Conservation (phyloP, 2,329 filamentous ascomycete species). For the Sphaerostilbella broomeana region DNA sequence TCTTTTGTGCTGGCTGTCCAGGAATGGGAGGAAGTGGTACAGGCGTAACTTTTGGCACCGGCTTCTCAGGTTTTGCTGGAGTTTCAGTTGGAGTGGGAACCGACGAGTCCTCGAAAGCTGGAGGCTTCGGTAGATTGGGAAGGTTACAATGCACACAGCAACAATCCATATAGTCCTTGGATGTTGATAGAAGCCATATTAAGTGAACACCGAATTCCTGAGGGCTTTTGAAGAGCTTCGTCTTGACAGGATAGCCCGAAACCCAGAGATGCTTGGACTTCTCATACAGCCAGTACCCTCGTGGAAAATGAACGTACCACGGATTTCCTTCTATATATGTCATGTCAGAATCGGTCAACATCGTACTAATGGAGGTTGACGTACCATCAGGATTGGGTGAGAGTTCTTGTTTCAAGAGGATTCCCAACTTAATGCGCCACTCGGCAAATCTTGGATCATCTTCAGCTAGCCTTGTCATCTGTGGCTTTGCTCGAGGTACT, state of each 20-base stretch:
- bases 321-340: constrained; percentile 32
- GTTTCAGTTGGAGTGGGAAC: constrained; percentile 16
- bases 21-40: constrained; percentile 32
- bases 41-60: constrained; percentile 28
- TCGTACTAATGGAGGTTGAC: constrained; percentile 4
- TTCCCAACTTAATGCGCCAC: constrained; percentile 40
- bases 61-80: constrained; percentile 21
- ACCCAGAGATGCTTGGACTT: constrained; percentile 44
- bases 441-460: constrained; percentile 39
- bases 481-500: constrained; percentile 33
- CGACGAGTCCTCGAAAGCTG: constrained; percentile 21
- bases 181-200: constrained; percentile 45
- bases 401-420: constrained; percentile 40
- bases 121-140: constrained; percentile 21
- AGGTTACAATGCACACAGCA: constrained; percentile 45
- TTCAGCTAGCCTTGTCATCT: constrained; percentile 37
- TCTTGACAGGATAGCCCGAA: constrained; percentile 42
- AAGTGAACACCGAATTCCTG: constrained; percentile 48
- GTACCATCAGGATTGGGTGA: constrained; percentile 35
- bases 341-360: constrained; percentile 13
- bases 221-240: constrained; percentile 45
- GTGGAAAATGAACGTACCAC: constrained; percentile 40
- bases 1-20: constrained; percentile 28
- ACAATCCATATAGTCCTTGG: constrained; percentile 42
- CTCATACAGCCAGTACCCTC: constrained; percentile 42